Conservation (phyloP, 2,329 filamentous ascomycete genomes). For the Monosporascus sp. region DNA sequence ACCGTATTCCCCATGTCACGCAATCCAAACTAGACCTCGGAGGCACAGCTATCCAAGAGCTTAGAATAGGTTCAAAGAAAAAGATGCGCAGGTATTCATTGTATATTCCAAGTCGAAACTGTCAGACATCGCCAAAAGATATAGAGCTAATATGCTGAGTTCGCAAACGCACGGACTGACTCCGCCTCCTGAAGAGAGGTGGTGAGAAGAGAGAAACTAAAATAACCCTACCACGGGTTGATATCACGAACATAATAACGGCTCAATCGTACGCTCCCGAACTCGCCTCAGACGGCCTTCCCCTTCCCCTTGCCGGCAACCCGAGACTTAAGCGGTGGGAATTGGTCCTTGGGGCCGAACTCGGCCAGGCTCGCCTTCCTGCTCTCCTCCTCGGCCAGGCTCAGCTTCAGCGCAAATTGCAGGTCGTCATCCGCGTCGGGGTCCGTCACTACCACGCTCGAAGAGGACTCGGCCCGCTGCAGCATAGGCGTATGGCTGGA, state of each 20-base stretch:
- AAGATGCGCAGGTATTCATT: too few relatives aligned
- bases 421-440: slow-evolving; percentile 47
- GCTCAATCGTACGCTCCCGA: background rate
- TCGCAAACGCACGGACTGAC: background rate
- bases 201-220: slow-evolving; percentile 3
- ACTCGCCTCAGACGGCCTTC: slow-evolving; percentile 7
- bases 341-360: slow-evolving; percentile 18
- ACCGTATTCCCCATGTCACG: too few relatives aligned
- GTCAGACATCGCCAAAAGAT: too few relatives aligned
- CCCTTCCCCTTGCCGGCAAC: slow-evolving; percentile 20
- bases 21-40: too few relatives aligned
- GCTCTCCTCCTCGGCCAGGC: slow-evolving; percentile 49
- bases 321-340: slow-evolving; percentile 19
- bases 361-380: slow-evolving; percentile 18
- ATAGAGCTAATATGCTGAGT: too few relatives aligned
- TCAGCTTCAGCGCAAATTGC: slow-evolving; percentile 55
- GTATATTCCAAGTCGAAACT: too few relatives aligned
- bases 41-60: too few relatives aligned
- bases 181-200: slow-evolving; percentile 1
- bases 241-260: slow-evolving; percentile 7
- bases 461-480: slow-evolving; percentile 16
- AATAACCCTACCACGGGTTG: background rate
- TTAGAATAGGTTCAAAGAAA: too few relatives aligned
- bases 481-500: slow-evolving; percentile 32
- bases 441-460: slow-evolving; percentile 12